A percentile compares a stretch with the other conserved stretches of the same genome.
Evolutionary conservation across 257 asterid genomes (phyloP).

Genomic region (Lantana camara): DNA sequence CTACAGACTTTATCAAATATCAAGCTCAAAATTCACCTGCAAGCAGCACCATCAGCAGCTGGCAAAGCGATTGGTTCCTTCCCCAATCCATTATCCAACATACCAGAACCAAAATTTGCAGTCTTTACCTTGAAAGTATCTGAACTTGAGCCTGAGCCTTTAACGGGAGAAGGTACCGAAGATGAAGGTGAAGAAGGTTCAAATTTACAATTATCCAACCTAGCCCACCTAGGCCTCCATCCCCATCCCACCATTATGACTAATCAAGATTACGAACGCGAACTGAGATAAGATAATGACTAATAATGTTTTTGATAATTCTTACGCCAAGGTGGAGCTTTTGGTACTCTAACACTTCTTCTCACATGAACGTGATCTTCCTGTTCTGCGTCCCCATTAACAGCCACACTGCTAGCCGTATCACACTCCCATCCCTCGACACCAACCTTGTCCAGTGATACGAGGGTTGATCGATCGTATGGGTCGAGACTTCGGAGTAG

Average conservation of each 20-base stretch:
- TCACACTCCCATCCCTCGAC: too few relatives aligned
- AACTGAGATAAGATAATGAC: too few relatives aligned
- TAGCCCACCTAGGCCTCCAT: conserved; percentile 93
- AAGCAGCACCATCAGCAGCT: conserved; percentile 21
- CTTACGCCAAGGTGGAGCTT: too few relatives aligned
- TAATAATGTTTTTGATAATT: too few relatives aligned
- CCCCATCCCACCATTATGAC: conserved; percentile 80
- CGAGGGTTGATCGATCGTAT: too few relatives aligned
- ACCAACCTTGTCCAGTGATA: too few relatives aligned
- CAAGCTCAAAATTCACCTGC: conserved; percentile 41
- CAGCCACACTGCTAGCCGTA: too few relatives aligned
- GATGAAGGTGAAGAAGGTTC: conserved; percentile 66
- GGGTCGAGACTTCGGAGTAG: too few relatives aligned
- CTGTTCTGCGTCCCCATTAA: too few relatives aligned
- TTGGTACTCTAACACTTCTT: too few relatives aligned
- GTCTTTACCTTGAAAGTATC: conserved; percentile 19
- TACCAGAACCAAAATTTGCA: conserved; percentile 27
- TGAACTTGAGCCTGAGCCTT: conserved; percentile 24
- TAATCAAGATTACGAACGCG: too few relatives aligned
- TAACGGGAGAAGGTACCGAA: conserved; percentile 22
- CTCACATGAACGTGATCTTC: too few relatives aligned
- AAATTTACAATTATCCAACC: conserved; percentile 53
- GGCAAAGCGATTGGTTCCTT: conserved; percentile 31
- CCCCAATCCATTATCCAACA: conserved; percentile 33
- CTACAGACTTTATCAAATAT: neutral